Percentiles rank a stretch among this genome's conserved stretches.
Conservation (phyloP, 2,329 filamentous ascomycete species). For the Aschersonia sp. region DNA sequence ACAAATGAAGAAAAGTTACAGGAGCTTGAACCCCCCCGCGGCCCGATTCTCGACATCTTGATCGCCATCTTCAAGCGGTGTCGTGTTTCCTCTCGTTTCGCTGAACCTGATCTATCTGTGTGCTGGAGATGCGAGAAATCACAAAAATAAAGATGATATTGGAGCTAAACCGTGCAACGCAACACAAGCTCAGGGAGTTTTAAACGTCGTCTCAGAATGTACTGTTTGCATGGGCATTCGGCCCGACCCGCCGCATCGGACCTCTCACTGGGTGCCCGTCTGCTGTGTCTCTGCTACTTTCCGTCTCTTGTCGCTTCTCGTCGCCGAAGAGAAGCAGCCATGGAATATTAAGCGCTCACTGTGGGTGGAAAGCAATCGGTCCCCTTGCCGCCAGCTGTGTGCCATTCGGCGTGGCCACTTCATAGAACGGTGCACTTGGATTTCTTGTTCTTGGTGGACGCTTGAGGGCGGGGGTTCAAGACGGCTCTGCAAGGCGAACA, state of each 20-base stretch:
- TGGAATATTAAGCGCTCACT: slow-evolving; percentile 3
- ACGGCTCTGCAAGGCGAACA: slow-evolving; percentile 41
- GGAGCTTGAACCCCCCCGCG: neutral
- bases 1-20: neutral
- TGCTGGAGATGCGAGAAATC: slow-evolving; percentile 1
- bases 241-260: neutral
- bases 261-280: no score
- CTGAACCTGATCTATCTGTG: slow-evolving; percentile 4
- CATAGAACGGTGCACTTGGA: slow-evolving; percentile 58
- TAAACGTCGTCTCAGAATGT: neutral
- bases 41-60: neutral
- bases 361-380: neutral
- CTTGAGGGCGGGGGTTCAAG: slow-evolving; percentile 49
- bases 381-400: neutral
- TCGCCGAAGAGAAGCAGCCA: neutral
- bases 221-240: neutral
- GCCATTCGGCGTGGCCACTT: slow-evolving; percentile 6
- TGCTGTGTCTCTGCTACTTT: neutral
- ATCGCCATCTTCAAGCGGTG: neutral
- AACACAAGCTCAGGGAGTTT: no score
- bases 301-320: slow-evolving; percentile 1
- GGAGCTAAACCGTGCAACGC: neutral
- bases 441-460: slow-evolving; percentile 41
- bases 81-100: neutral
- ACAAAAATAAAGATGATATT: neutral